A percentile compares a stretch with the other conserved stretches of the same genome.
Evolutionary conservation across 176 grass and related monocot genomes (phyloP).

Genomic region (Cocos nucifera): DNA sequence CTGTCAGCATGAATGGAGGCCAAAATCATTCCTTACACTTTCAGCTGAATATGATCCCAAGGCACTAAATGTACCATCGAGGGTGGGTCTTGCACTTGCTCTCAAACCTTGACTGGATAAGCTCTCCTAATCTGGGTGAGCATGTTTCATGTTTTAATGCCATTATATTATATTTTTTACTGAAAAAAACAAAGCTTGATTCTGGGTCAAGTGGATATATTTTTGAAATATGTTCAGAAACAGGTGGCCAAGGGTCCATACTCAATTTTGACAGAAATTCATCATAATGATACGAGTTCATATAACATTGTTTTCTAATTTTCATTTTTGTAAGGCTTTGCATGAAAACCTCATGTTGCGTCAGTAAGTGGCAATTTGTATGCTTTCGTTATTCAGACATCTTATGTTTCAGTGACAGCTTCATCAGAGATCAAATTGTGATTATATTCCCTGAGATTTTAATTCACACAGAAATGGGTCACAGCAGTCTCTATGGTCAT

Average conservation of each 20-base stretch:
- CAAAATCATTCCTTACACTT: constrained; percentile 57
- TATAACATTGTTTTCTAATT: no score
- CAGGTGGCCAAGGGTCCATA: neutral
- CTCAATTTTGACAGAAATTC: constrained; percentile 1
- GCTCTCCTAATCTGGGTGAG: neutral
- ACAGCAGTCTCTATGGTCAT: no score
- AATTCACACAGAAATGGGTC: no score
- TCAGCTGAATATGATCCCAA: constrained; percentile 76
- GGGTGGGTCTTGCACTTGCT: constrained; percentile 47
- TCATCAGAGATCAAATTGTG: no score
- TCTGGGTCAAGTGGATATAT: neutral
- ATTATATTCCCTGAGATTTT: no score
- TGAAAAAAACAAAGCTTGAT: neutral
- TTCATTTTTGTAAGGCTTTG: no score
- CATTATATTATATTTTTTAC: neutral
- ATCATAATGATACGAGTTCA: neutral
- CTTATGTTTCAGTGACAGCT: no score
- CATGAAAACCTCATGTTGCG: no score
- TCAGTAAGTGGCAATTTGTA: no score
- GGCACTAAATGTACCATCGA: constrained; percentile 46
- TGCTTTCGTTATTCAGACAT: no score
- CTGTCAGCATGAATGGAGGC: constrained; percentile 77
- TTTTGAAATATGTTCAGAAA: neutral
- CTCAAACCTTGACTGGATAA: constrained; percentile 48
- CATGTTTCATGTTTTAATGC: constrained; percentile 16